Evolutionary conservation across 2,329 filamentous ascomycete genomes (phyloP), one percentile per base, ranked within the genome.

Genomic region (Monosporascus sp.): DNA sequence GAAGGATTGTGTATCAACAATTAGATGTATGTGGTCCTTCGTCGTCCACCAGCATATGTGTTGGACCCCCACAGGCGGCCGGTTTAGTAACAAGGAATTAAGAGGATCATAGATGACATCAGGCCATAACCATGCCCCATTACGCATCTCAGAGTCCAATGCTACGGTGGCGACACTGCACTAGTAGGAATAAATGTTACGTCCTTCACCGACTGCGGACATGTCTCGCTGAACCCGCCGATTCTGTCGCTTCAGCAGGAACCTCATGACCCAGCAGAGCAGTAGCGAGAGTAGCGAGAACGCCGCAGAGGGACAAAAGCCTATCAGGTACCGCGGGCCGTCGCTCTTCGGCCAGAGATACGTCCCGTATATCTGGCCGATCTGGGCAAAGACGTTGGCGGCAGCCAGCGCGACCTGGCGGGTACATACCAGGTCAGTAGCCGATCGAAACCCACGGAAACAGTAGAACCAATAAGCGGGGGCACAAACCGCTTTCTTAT

Each of bases 401-500:
- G 42, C 22, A 24, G 39, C 47, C 34, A 48, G 50, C 38, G 50
- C 47, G 15, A 47, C 51, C 46, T 37, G 31, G 34, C 18, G 20
- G n/a, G 18, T 18, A 41, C n/a, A 18, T 41, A 9, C 25, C 7
- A 27, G 25, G 25, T 27, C 25, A 41, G 39, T 20, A 18, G 20
- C n/a, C 4, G 37, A 11, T 4, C n/a, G n/a, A 18, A 15, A 41
- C 8, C 39, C n/a, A 22, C 18, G 39, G 20, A 20, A 22, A 41
- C 8, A 41, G 11, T 41, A 22, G 9, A 41, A 22, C 3, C n/a
- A 22, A 3, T 9, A 18, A 22, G 39, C n/a, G n/a, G n/a, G n/a
- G 9, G 2, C 8, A 58, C 61, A 18, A 48, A 66, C 70, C 2
- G 74, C 73, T 57, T 76, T 76, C 66, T 76, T 76, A 59, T 77